phyloP scores from a whole-genome alignment of 805 yeast genomes.

The Yamadazyma endophytica region DNA sequence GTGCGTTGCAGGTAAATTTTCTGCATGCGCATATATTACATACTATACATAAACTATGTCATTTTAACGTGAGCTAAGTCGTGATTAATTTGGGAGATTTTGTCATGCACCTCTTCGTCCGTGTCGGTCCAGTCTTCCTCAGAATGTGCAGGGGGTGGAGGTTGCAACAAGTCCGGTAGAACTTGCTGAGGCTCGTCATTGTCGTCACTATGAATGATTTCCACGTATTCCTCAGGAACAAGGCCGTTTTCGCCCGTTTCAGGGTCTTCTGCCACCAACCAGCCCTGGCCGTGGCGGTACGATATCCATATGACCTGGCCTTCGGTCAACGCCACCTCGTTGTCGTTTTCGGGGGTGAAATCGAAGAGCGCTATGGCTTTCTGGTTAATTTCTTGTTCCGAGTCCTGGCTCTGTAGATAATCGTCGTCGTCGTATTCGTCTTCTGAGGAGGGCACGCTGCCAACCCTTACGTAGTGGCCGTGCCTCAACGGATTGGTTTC shows the following conservation, averaged over 20 bases:
- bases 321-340: slow-evolving; percentile 72
- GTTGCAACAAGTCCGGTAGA: no score
- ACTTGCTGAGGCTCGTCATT: slow-evolving; percentile 43
- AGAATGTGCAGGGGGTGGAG: slow-evolving; percentile 26
- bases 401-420: no score
- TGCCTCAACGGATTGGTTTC: slow-evolving; percentile 64
- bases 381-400: slow-evolving; percentile 39
- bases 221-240: slow-evolving; percentile 93
- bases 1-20: no score
- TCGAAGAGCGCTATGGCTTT: slow-evolving; percentile 86
- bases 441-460: slow-evolving; percentile 1
- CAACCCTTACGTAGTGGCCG: slow-evolving; percentile 33
- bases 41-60: no score
- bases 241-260: slow-evolving; percentile 78
- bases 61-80: no score
- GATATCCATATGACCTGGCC: slow-evolving; percentile 84
- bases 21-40: no score
- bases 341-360: slow-evolving; percentile 89
- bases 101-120: no score
- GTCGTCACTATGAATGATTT: slow-evolving; percentile 31
- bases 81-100: no score
- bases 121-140: slow-evolving; percentile 12
- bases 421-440: slow-evolving; percentile 5
- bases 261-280: slow-evolving; percentile 91
- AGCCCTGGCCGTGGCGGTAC: slow-evolving; percentile 95